Evolutionary conservation across 1,284 basidiomycete genomes (phyloP), one percentile per base, ranked within the genome.

Genomic region (Stereum hirsutum): DNA sequence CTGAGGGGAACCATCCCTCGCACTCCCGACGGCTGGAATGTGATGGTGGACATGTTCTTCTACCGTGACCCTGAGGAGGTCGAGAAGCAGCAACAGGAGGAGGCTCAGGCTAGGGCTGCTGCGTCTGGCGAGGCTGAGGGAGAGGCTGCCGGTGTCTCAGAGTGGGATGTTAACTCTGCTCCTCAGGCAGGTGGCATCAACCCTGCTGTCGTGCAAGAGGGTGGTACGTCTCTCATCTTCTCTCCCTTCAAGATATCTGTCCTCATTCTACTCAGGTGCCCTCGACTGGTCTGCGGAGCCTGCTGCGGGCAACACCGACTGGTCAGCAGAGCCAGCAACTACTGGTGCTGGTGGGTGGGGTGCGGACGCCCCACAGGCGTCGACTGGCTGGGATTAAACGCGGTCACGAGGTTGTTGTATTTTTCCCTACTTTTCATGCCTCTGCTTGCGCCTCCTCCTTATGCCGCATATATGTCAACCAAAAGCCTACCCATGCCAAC

Each of bases 21-120:
- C 57, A 85, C 89, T 41, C 68, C 79, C 53, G 89, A 94, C 53
- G 90, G 89, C 58, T 98, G 95, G 92, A 87, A 84, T 63, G 87
- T 96, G 64, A 97, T 99, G 87, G 91, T 95, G 57, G 95, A 98
- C 73, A 93, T 98, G 90, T 98, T 97, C 91, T 98, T 98, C 86
- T 99, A 98, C 84, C 91, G 95, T 60, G 95, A 98, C 73, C 93
- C 95, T 50, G 94, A 98, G 65, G 95, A 98, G 72, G 87, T 96
- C 56, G 94, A 97, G 81, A 90, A 88, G 68, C 93, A 97, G 71
- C 86, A 89, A 59, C 82, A 89, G 62, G 91, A 93, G 64, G 89
- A 92, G 68, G 87, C 88, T 37, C 82, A 86, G 55, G 88, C 86
- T 53, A 89, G 88, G 66, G 74, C 78, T 36, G 74, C 74, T 47